A percentile compares a stretch with the other conserved stretches of the same genome.
Conservation (phyloP, 176 grass and related monocot species). For the Oryza australiensis region DNA sequence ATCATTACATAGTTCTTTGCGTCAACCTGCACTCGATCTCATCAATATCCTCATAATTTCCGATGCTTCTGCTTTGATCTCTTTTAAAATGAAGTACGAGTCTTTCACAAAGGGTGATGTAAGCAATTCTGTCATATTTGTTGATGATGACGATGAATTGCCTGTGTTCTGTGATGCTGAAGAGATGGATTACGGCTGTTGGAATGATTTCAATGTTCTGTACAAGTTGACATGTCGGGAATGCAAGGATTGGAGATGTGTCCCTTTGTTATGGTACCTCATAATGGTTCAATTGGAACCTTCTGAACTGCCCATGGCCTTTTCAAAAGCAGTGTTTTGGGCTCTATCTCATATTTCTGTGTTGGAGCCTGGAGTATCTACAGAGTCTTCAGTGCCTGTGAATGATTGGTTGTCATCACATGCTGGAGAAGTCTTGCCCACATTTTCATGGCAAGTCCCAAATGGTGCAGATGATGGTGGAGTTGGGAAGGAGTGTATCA, state of each 20-base stretch:
- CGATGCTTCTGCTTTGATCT: conserved; percentile 95
- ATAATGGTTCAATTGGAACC: conserved; percentile 77
- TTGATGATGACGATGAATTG: conserved; percentile 70
- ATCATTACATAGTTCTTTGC: conserved; percentile 77
- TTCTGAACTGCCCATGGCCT: conserved; percentile 73
- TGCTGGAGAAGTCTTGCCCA: conserved; percentile 65
- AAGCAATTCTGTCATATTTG: conserved; percentile 44
- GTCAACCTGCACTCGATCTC: conserved; percentile 94
- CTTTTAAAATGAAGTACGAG: conserved; percentile 55
- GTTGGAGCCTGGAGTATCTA: conserved; percentile 52
- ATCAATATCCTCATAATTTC: conserved; percentile 91
- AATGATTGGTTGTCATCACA: conserved; percentile 77
- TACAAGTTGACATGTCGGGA: conserved; percentile 71
- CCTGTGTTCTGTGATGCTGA: conserved; percentile 50
- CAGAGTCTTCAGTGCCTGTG: conserved; percentile 51
- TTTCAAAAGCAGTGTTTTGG: conserved; percentile 95
- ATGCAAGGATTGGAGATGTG: conserved; percentile 86
- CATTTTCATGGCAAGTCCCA: conserved; percentile 87
- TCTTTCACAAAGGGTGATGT: conserved; percentile 32
- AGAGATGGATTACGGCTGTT: conserved; percentile 66
- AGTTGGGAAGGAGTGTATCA: conserved; percentile 69
- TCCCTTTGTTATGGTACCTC: conserved; percentile 86
- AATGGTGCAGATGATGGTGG: conserved; percentile 85
- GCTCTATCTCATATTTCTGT: conserved; percentile 77
- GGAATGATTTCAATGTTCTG: conserved; percentile 77